phyloP scores from a whole-genome alignment of 2,329 filamentous ascomycete genomes.

The Colletotrichum agaves region DNA sequence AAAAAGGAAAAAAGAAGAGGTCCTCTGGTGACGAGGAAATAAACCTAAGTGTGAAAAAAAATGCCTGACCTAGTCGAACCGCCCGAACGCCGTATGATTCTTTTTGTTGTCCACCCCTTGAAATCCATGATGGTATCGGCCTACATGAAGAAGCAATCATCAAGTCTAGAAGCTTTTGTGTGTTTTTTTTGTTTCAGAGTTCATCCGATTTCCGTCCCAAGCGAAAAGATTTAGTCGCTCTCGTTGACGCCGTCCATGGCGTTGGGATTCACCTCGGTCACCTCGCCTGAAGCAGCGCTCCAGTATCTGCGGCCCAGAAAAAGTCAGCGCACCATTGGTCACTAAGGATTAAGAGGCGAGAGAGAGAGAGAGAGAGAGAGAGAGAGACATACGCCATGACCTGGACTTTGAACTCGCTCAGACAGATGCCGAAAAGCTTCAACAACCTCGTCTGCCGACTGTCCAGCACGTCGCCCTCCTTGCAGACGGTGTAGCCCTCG shows the following conservation, averaged over 20 bases:
- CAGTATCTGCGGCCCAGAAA: constrained; percentile 63
- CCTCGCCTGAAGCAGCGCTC: constrained; percentile 66
- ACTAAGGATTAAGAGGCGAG: not conserved
- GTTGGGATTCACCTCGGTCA: constrained; percentile 63
- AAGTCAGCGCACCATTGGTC: not conserved
- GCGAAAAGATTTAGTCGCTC: constrained; percentile 22
- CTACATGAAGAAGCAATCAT: constrained; percentile 38
- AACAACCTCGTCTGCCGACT: constrained; percentile 91
- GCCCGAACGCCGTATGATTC: constrained; percentile 33
- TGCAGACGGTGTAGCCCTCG: constrained; percentile 80
- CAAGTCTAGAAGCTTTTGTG: constrained; percentile 35
- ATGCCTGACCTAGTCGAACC: constrained; percentile 28
- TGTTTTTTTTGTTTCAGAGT: not conserved
- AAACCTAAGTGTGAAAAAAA: not conserved
- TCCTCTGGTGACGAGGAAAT: not conserved
- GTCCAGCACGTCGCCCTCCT: constrained; percentile 85
- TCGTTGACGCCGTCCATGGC: constrained; percentile 51
- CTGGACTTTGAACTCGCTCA: constrained; percentile 89
- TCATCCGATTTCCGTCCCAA: not conserved
- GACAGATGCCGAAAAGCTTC: constrained; percentile 91
- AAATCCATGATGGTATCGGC: constrained; percentile 40
- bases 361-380: not conserved
- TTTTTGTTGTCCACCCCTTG: constrained; percentile 34
- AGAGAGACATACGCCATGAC: constrained; percentile 72
- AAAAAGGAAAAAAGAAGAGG: not conserved